Evolutionary conservation across 352 stramenopile species (phyloP).

Genomic region (Aphanomyces stellatus): DNA sequence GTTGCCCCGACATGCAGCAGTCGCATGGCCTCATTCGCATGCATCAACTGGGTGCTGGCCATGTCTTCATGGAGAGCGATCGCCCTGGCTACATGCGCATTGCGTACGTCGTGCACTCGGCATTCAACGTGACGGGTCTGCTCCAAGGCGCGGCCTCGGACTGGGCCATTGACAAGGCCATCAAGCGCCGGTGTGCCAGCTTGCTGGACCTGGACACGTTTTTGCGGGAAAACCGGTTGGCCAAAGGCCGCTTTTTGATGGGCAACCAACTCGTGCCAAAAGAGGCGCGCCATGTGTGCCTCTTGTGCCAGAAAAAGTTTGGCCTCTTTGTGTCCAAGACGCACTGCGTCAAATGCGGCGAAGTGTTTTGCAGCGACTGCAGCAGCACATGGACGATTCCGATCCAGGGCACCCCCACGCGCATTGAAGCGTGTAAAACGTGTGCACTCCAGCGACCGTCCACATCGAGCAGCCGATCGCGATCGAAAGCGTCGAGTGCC

Average conservation of each 20-base stretch:
- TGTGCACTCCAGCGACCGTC: too few relatives aligned
- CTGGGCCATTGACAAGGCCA: not conserved
- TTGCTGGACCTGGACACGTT: not conserved
- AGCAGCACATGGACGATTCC: not conserved
- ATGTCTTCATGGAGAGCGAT: not conserved
- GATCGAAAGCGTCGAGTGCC: too few relatives aligned
- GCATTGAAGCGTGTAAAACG: not conserved
- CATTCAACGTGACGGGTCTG: too few relatives aligned
- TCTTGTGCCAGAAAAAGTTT: slow-evolving; percentile 1
- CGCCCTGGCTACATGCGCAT: slow-evolving; percentile 1
- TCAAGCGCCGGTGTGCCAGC: not conserved
- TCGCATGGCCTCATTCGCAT: not conserved
- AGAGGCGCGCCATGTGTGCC: not conserved
- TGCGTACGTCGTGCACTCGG: not conserved
- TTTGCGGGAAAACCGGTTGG: not conserved
- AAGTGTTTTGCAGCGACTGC: not conserved
- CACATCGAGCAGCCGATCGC: too few relatives aligned
- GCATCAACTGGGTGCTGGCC: not conserved
- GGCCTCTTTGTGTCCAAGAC: not conserved
- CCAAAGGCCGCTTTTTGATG: not conserved
- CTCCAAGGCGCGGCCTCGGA: not conserved
- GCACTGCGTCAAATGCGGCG: not conserved
- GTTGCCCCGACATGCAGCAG: not conserved
- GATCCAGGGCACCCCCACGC: not conserved
- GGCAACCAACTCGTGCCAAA: not conserved